Evolutionary conservation across 1,139 yeast genomes (phyloP), one percentile per base, ranked within the genome.

Genomic region (Pichia sp.): DNA sequence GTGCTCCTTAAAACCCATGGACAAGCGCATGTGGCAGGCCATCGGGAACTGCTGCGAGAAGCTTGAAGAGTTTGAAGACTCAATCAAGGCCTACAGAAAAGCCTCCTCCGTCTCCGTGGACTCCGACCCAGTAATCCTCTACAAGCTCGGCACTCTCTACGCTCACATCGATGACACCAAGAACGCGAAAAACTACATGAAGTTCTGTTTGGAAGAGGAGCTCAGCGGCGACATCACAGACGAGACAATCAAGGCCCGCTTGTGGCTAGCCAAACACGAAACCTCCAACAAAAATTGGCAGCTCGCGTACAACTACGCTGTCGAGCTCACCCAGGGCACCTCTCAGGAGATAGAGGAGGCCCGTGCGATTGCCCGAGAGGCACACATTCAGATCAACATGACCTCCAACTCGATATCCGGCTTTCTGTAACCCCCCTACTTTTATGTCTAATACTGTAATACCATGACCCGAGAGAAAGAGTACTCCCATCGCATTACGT

Each of bases 1-100:
- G 0, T 87, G 97, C 44, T 81, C 89, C 27, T 75, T 95, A 59
- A 92, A 87, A 64, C 98, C 98, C 0, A 72, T 84, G 55, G 99
- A 95, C 68, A 86, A 87, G 62, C 75, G 99, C 61, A 91, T 93
- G 92, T 95, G 99, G 99, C 90, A 85, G 62, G 98, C 99, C 0
- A 77, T 92, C 49, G 99, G 95, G 0, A 85, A 86, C 63, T 90
- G 98, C 69, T 91, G 85, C 70, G 95, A 90, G 61, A 87, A 88
- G 66, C 78, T 91, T 41, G 84, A 82, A 31, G 86, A 90, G 57
- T 73, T 73, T 36, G 78, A 77, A 29, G 92, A 87, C 60, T 84
- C 95, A 0, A 75, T 86, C 38, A 80, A 77, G 61, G 76, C 83
- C 6, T 81, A 81, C 62, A 81, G 80, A 61, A 80, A 79, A 64